Base-by-base conservation (phyloP, 768 basidiomycete genomes). In the Kwoniella bestiolae region DNA sequence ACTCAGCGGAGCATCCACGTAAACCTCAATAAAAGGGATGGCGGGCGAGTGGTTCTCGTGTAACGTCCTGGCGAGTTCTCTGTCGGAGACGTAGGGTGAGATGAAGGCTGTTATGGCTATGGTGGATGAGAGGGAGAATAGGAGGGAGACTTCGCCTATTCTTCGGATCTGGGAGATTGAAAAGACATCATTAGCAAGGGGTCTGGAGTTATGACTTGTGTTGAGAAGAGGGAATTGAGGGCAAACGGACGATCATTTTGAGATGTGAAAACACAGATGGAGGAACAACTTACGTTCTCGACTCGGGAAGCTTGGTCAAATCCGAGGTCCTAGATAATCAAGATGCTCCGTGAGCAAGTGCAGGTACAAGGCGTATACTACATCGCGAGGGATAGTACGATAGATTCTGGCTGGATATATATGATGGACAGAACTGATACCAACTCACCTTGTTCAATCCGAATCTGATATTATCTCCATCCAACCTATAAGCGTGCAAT, bases 101-200 rank as follows among this genome's bases (percentile, higher is more conserved):
- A 99, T 99, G 83, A 99, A 99, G 12, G 96, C 94, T 18, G 96
- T 95, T 78, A 97, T 85, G 18, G 91, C 85, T 70, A 96, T 85
- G 72, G 90, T 91, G 32, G 87, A 89, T 3, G 94, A 86, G 75
- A 94, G 91, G 21, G 94, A 88, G 81, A 99, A 96, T 45, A 98
- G 85, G 80, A 92, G 94, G 50, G 96, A 89, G 53, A 99, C 94
- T 88, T 99, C 95, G 71, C 94, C 92, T 67, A 98, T 96, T 62
- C 96, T 86, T 56, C 96, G 89, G 77, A 99, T 98, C 82, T 99
- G n/a, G n/a, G n/a, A 23, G 6, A 29, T 14, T 12, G 1, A 18
- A 18, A 25, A 55, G n/a, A 9, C 25, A 47, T 8, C n/a, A 45
- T 46, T 9, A 59, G 28, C 44, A 38, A 44, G 21, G 14, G 14